These are phyloP conservation scores for Colletotrichum sp. DNA, from an alignment of 2,329 filamentous ascomycete genomes.

Conservation along the genomic window DNA sequence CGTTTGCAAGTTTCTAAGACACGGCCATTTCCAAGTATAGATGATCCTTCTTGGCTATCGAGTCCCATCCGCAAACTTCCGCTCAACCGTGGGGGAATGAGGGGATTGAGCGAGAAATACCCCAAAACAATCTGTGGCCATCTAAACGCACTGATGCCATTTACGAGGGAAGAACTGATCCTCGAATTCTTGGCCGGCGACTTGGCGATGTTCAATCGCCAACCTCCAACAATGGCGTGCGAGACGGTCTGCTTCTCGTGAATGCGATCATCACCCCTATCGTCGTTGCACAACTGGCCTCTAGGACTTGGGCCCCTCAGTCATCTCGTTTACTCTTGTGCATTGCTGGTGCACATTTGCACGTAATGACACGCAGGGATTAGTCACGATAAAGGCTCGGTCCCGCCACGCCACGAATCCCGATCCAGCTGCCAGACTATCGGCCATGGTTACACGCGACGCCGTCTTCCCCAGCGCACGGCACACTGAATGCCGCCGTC, in stretches of 20 bases:
- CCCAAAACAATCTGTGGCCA: neutral
- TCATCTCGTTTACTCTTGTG: neutral
- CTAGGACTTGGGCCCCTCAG: neutral
- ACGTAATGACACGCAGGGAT: neutral
- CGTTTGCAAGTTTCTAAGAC: conserved; percentile 9
- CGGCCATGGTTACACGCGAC: conserved; percentile 1
- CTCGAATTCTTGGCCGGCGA: conserved; percentile 4
- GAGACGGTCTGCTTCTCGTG: neutral
- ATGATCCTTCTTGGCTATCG: conserved; percentile 12
- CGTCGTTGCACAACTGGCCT: neutral
- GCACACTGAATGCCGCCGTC: conserved; percentile 2
- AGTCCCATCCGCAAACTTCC: conserved; percentile 9
- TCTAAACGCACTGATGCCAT: conserved; percentile 1
- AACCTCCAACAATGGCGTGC: neutral
- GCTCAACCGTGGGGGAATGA: neutral
- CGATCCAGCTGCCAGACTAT: conserved; percentile 3
- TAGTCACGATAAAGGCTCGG: neutral
- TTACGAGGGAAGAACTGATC: neutral
- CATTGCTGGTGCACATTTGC: neutral
- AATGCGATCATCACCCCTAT: neutral
- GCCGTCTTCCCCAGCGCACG: neutral
- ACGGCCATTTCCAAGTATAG: conserved; percentile 12
- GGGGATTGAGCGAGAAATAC: neutral
- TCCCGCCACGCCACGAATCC: conserved; percentile 1
- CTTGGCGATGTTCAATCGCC: neutral